These are phyloP conservation scores for Senecio squalidus DNA, from an alignment of 140 eudicot genomes.

Conservation along the genomic window DNA sequence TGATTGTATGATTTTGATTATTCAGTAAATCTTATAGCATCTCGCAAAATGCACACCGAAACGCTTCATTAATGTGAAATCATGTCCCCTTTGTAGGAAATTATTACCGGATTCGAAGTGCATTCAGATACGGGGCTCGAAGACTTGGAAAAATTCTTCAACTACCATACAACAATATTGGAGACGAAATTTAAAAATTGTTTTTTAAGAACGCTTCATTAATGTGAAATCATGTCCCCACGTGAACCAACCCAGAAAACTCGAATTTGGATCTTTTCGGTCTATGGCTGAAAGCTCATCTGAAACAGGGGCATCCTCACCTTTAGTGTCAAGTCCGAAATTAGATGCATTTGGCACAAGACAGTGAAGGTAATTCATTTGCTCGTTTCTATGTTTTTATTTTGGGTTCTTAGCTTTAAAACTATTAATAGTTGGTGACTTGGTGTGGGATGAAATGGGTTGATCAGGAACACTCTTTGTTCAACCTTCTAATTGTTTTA, in stretches of 20 bases:
- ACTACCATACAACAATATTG: constrained; percentile 38
- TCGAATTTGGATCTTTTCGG: constrained; percentile 67
- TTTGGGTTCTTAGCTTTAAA: too few species aligned
- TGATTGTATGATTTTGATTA: too few species aligned
- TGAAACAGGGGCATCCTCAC: constrained; percentile 1
- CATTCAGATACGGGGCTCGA: constrained; percentile 70
- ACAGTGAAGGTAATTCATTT: constrained; percentile 36
- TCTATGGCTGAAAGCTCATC: constrained; percentile 23
- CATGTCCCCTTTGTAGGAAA: constrained; percentile 50
- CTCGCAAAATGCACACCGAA: not conserved
- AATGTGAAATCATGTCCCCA: too few species aligned
- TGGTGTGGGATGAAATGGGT: not conserved
- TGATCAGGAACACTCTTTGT: not conserved
- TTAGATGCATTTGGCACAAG: constrained; percentile 47
- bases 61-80: not conserved
- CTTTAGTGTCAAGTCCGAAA: constrained; percentile 17
- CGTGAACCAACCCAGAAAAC: constrained; percentile 27
- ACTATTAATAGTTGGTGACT: too few species aligned
- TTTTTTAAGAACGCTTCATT: constrained; percentile 60
- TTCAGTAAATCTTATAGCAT: too few species aligned
- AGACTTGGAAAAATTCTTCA: constrained; percentile 53
- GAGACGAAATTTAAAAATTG: constrained; percentile 49
- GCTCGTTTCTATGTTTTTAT: too few species aligned
- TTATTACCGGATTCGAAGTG: constrained; percentile 61
- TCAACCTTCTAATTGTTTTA: too few species aligned